A percentile compares a stretch with the other conserved stretches of the same genome.
phyloP scores from a whole-genome alignment of 108 stramenopile species.

The Cylindrotheca closterium region DNA sequence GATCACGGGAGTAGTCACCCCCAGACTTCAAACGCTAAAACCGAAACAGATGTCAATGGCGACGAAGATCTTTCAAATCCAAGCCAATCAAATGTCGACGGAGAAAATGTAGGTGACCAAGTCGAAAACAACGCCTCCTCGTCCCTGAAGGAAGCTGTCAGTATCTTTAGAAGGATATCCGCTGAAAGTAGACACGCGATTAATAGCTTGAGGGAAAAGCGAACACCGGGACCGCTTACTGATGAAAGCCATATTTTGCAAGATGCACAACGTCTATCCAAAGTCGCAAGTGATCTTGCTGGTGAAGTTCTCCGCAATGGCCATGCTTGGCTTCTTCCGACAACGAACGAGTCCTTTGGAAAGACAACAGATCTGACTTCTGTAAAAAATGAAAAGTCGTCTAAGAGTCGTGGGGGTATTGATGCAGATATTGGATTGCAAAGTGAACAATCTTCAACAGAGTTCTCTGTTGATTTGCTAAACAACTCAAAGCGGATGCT shows the following conservation, averaged over 20 bases:
- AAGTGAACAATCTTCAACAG: background rate
- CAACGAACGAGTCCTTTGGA: slow-evolving; percentile 2
- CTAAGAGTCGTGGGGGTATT: too few relatives aligned
- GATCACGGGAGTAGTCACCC: background rate
- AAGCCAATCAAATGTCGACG: background rate
- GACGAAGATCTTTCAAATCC: background rate
- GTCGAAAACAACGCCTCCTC: background rate
- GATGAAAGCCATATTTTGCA: background rate
- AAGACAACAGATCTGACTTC: too few relatives aligned
- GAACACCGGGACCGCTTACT: background rate
- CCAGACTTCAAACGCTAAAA: background rate
- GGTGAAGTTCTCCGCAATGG: background rate
- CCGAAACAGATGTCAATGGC: background rate
- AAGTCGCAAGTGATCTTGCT: background rate
- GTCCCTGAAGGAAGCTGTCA: background rate
- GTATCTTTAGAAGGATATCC: too few relatives aligned
- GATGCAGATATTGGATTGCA: background rate
- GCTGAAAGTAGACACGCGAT: background rate
- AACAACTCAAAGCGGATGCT: background rate
- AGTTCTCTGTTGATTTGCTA: background rate
- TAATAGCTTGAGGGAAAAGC: background rate
- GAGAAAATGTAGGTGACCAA: background rate
- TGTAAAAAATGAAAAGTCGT: too few relatives aligned
- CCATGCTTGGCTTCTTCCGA: background rate
- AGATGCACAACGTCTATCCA: background rate